Percentiles rank a stretch among this genome's conserved stretches.
Evolutionary conservation across 1,284 basidiomycete species (phyloP).

Genomic region (Ceratobasidium papillatum): DNA sequence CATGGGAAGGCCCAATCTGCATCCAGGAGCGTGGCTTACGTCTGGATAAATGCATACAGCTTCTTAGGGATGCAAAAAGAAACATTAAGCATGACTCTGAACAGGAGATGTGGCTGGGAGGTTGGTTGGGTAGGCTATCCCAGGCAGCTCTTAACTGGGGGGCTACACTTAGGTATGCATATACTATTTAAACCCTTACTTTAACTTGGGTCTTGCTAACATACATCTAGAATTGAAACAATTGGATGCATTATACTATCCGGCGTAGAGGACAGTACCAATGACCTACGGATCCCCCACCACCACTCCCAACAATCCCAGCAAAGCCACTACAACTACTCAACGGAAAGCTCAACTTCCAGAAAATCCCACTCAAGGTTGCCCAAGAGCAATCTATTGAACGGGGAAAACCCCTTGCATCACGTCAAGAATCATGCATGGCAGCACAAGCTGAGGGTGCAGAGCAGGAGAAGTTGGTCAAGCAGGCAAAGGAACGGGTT

Average conservation of each 20-base stretch:
- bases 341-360: not conserved
- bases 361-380: not conserved
- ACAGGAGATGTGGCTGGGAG: not conserved
- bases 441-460: not conserved
- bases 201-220: no score
- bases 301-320: no score
- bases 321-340: not conserved
- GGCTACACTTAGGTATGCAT: not conserved
- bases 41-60: not conserved
- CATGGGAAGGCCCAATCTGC: conserved; percentile 6
- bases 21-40: not conserved
- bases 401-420: not conserved
- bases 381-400: not conserved
- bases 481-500: not conserved
- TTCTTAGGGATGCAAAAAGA: not conserved
- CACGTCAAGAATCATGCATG: not conserved
- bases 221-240: no score
- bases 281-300: no score
- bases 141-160: not conserved
- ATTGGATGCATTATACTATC: no score
- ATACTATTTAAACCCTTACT: no score
- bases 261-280: no score
- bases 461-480: not conserved
- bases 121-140: not conserved
- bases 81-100: not conserved